phyloP scores from a whole-genome alignment of 352 stramenopile species.

The Phytophthora constricta region DNA sequence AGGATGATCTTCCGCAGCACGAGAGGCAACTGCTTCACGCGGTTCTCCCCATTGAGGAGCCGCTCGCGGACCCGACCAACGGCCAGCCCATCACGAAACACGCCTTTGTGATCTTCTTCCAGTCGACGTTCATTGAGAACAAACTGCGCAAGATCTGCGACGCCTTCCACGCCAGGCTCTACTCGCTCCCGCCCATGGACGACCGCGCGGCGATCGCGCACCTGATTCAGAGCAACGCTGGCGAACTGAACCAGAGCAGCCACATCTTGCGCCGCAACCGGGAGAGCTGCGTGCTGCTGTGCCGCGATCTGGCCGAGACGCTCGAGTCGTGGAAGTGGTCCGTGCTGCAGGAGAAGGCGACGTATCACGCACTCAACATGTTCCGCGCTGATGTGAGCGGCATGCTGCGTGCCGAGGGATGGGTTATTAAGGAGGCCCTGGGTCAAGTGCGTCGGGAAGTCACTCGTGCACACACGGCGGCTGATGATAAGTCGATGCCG shows the following conservation, averaged over 20 bases:
- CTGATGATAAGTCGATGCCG: conserved; percentile 94
- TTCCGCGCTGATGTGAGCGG: conserved; percentile 97
- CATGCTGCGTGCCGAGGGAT: conserved; percentile 97
- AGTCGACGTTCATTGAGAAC: conserved; percentile 96
- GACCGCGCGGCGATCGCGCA: conserved; percentile 89
- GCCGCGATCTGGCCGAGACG: conserved; percentile 93
- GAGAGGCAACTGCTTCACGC: conserved; percentile 98
- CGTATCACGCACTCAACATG: conserved; percentile 98
- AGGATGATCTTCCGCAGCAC: conserved; percentile 99
- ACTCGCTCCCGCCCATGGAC: conserved; percentile 96
- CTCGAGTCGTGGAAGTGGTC: conserved; percentile 98
- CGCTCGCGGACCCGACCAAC: conserved; percentile 89
- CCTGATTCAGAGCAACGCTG: conserved; percentile 92
- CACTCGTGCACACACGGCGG: conserved; percentile 86
- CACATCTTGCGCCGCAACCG: conserved; percentile 97
- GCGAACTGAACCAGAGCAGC: conserved; percentile 95
- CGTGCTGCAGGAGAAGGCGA: conserved; percentile 96
- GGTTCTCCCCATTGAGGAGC: conserved; percentile 97
- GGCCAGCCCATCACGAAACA: conserved; percentile 88
- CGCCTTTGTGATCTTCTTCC: conserved; percentile 96
- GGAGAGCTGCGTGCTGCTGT: conserved; percentile 94
- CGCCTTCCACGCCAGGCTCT: conserved; percentile 96
- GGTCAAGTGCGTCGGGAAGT: conserved; percentile 89
- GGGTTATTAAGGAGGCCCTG: conserved; percentile 91
- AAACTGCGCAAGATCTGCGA: conserved; percentile 99